Base-by-base conservation (phyloP, 805 yeast species). In the Teunomyces atbi region DNA sequence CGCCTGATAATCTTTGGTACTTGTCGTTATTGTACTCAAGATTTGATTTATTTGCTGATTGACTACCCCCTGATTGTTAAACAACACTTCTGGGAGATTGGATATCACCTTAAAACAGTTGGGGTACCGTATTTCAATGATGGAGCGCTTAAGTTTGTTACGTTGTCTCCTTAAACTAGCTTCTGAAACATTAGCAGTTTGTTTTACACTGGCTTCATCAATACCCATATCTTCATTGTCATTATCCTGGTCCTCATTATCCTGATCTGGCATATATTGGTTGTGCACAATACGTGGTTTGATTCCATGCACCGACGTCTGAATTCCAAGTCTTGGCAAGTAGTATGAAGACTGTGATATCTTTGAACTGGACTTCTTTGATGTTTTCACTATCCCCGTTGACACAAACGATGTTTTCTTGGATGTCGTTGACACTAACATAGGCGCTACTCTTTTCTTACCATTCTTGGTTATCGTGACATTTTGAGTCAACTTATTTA, bases 381-480 rank as follows among this genome's bases (percentile, higher is more conserved):
- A 18, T 35, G 38, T 12, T 8, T 35, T 35, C 8, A 19, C 38
- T 19, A 35, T 35, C 28, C 52, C 40, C 16, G 47, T 35, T 28
- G 55, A 49, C 32, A 44, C 41, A 42, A 45, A 47, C 50, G 58
- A 42, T 44, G 52, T 34, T 20, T 50, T 36, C 35, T 39, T 41
- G 12, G 74, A 60, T 1, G 78, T 57, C 1, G 71, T 60, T 1
- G 91, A 80, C 3, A 86, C 74, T 11, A 86, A 62, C 18, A 82
- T 71, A 4, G 94, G 95, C 0, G 87, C 78, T 2, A 87, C 89
- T 53, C 94, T 66, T 55, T 86, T 86, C 57, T 81, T 82, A 3
- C 94, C 94, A 32, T 84, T 83, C 55, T 87, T 86, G 1, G 91
- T 80, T 4, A 86, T 75, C 2, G 86, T 77, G 1, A 83, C 76